Conservation (phyloP, 805 yeast species). For the Torulaspora delbrueckii region DNA sequence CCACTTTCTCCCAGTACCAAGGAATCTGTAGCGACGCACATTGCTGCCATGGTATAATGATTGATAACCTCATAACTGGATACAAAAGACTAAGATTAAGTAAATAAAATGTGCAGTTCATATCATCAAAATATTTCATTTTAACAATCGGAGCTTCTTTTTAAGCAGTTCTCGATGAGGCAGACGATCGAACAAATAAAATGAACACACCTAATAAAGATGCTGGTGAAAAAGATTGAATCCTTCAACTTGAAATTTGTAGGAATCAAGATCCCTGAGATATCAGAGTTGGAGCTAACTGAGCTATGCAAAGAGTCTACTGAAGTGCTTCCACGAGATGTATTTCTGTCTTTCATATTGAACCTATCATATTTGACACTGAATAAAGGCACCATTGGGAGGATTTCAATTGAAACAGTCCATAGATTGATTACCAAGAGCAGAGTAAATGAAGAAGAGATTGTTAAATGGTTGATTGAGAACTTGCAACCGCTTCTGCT, state of each 20-base stretch:
- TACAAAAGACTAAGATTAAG: neutral
- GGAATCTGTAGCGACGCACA: slow-evolving; percentile 23
- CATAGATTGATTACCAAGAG: neutral
- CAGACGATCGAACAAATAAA: neutral
- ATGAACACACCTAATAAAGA: neutral
- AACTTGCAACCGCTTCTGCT: slow-evolving; percentile 14
- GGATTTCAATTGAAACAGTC: neutral
- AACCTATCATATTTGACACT: slow-evolving; percentile 8
- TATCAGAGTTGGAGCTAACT: slow-evolving; percentile 4
- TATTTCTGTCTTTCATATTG: slow-evolving; percentile 1
- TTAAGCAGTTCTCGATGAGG: neutral
- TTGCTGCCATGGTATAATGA: slow-evolving; percentile 16
- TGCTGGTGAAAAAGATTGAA: neutral
- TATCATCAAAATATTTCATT: neutral
- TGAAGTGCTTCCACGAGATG: slow-evolving; percentile 3
- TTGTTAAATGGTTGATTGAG: slow-evolving; percentile 6
- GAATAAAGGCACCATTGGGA: slow-evolving; percentile 3
- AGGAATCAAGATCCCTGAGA: slow-evolving; percentile 2
- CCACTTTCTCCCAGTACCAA: slow-evolving; percentile 31
- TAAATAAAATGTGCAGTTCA: neutral
- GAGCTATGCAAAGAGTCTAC: slow-evolving; percentile 1
- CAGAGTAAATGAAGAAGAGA: neutral
- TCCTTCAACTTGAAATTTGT: slow-evolving; percentile 3
- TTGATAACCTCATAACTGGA: too few species aligned
- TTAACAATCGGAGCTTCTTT: too few species aligned